These are phyloP conservation scores for Erodium maritimum DNA, from an alignment of 345 rosid genomes.

Conservation along the genomic window DNA sequence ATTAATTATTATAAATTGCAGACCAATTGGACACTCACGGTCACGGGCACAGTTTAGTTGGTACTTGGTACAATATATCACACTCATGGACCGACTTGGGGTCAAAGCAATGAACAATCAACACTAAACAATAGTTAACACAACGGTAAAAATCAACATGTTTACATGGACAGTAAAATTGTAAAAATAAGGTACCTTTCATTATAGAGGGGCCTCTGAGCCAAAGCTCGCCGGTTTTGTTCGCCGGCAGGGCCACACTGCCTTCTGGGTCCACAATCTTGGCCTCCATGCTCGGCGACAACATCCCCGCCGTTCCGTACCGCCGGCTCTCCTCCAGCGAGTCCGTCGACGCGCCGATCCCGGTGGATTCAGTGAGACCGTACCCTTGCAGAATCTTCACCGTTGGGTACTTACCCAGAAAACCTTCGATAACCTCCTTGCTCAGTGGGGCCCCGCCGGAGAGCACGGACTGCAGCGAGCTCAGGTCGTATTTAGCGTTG, in stretches of 20 bases:
- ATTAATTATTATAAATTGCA: too few species aligned
- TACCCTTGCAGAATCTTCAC: slow-evolving; percentile 55
- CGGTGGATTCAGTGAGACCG: slow-evolving; percentile 71
- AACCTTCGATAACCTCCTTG: slow-evolving; percentile 62
- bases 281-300: slow-evolving; percentile 50
- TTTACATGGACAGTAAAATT: too few species aligned
- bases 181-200: too few species aligned
- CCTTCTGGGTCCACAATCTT: slow-evolving; percentile 59
- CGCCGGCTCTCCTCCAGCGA: slow-evolving; percentile 56
- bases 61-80: too few species aligned
- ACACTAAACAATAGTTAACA: too few species aligned
- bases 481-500: slow-evolving; percentile 38
- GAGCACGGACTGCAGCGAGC: slow-evolving; percentile 38
- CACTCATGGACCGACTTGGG: too few species aligned
- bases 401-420: slow-evolving; percentile 38
- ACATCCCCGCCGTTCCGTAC: slow-evolving; percentile 61
- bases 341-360: slow-evolving; percentile 47
- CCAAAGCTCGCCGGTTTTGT: slow-evolving; percentile 72
- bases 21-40: too few species aligned
- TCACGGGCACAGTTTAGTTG: too few species aligned
- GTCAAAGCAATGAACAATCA: too few species aligned
- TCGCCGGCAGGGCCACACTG: slow-evolving; percentile 36
- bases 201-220: slow-evolving; percentile 49
- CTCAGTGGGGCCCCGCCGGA: slow-evolving; percentile 81
- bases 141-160: too few species aligned